These are phyloP conservation scores for Sporobolomyces roseus DNA, from an alignment of 768 basidiomycete genomes.

Conservation along the genomic window DNA sequence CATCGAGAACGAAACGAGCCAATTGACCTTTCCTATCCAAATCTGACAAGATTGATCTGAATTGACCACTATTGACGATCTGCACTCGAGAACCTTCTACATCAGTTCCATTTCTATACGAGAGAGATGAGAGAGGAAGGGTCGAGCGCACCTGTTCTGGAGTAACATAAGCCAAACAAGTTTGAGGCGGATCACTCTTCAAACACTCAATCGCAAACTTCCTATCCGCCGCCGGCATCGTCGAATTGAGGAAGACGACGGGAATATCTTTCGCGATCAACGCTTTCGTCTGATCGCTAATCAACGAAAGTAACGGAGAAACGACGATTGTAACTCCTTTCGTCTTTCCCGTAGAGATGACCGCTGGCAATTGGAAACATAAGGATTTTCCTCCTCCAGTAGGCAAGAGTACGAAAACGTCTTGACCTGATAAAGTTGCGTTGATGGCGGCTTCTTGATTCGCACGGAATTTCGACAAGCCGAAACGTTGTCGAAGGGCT, in stretches of 20 bases:
- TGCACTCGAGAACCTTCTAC: no score
- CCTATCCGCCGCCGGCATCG: conserved; percentile 48
- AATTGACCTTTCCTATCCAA: conserved; percentile 61
- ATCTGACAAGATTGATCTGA: conserved; percentile 58
- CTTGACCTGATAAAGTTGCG: conserved; percentile 70
- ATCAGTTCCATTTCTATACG: no score
- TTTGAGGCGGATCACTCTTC: conserved; percentile 49
- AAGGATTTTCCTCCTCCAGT: conserved; percentile 56
- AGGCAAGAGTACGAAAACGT: conserved; percentile 93
- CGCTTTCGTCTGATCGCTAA: conserved; percentile 78
- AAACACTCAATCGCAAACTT: conserved; percentile 46
- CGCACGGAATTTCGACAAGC: conserved; percentile 63
- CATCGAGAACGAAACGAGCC: conserved; percentile 90
- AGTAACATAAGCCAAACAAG: conserved; percentile 77
- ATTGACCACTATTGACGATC: conserved; percentile 56
- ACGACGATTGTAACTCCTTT: conserved; percentile 83
- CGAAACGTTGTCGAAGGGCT: conserved; percentile 61
- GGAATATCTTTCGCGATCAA: conserved; percentile 64
- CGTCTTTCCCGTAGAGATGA: conserved; percentile 67
- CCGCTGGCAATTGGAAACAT: conserved; percentile 71
- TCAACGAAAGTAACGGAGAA: conserved; percentile 80
- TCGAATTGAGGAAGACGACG: conserved; percentile 65
- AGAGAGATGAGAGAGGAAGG: neutral
- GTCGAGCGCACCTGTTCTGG: conserved; percentile 79
- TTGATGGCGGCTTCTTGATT: conserved; percentile 85